Conservation (phyloP, 805 yeast species). For the Candida endomychidarum region DNA sequence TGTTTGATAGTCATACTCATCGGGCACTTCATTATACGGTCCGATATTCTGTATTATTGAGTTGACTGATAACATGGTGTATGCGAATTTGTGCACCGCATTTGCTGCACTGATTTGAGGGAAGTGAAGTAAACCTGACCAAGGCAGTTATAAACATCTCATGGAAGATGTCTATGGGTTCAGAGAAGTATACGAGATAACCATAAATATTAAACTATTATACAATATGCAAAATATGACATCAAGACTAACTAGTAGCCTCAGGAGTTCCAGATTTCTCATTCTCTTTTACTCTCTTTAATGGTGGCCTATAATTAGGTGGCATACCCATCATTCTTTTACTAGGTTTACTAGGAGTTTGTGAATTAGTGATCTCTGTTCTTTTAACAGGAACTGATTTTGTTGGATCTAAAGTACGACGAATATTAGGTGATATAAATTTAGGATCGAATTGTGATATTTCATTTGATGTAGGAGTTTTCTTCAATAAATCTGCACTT, state of each 20-base stretch:
- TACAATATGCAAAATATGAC: no score
- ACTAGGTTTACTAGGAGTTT: slow-evolving; percentile 16
- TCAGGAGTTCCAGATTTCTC: slow-evolving; percentile 1
- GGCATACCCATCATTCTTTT: slow-evolving; percentile 18
- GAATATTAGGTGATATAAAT: slow-evolving; percentile 51
- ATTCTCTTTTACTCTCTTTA: slow-evolving; percentile 18
- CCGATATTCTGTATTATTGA: slow-evolving; percentile 29
- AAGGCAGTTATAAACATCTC: no score
- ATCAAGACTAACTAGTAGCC: no score
- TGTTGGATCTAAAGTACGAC: slow-evolving; percentile 61
- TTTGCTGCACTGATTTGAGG: no score
- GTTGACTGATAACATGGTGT: slow-evolving; percentile 8
- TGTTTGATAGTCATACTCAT: slow-evolving; percentile 26
- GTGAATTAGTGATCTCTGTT: slow-evolving; percentile 16
- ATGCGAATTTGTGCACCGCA: no score
- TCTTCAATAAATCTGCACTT: slow-evolving; percentile 57
- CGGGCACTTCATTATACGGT: slow-evolving; percentile 41
- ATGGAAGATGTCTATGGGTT: no score
- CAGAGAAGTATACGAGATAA: no score
- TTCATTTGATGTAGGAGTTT: slow-evolving; percentile 36
- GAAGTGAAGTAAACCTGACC: no score
- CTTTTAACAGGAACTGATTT: slow-evolving; percentile 65
- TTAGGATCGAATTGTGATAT: slow-evolving; percentile 55
- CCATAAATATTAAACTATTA: no score
- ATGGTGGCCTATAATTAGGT: slow-evolving; percentile 18